A percentile compares a stretch with the other conserved stretches of the same genome.
phyloP scores from a whole-genome alignment of 805 yeast species.

The Candida schatavii region DNA sequence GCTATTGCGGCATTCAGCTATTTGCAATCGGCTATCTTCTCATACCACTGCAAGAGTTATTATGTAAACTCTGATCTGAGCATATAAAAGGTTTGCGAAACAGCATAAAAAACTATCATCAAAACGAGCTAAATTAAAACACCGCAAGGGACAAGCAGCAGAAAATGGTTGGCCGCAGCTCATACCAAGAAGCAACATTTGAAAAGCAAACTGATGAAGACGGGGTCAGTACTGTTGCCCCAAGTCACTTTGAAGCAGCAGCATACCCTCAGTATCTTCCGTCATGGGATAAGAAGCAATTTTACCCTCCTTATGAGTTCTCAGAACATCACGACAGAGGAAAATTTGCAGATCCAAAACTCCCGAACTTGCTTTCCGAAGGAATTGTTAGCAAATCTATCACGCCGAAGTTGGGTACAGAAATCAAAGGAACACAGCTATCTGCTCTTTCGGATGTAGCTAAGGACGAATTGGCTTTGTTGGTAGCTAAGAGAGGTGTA shows the following conservation, averaged over 20 bases:
- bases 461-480: constrained; percentile 65
- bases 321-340: constrained; percentile 61
- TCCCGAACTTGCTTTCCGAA: constrained; percentile 44
- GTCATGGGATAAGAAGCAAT: constrained; percentile 35
- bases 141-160: too few relatives aligned
- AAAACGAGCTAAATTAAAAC: too few relatives aligned
- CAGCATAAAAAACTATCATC: too few relatives aligned
- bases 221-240: constrained; percentile 12
- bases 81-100: too few relatives aligned
- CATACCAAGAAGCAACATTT: background rate
- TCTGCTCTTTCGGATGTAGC: constrained; percentile 50
- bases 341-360: constrained; percentile 51
- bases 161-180: background rate
- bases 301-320: constrained; percentile 48
- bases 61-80: too few relatives aligned
- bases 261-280: constrained; percentile 28
- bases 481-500: constrained; percentile 66
- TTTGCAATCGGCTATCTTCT: too few relatives aligned
- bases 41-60: too few relatives aligned
- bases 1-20: too few relatives aligned
- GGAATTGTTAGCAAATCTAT: constrained; percentile 34
- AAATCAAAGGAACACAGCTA: constrained; percentile 56
- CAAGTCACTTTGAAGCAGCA: constrained; percentile 14
- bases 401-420: constrained; percentile 74
- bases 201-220: constrained; percentile 4